A percentile compares a stretch with the other conserved stretches of the same genome.
Conservation (phyloP, 2,329 filamentous ascomycete species). For the Botrytis cinerea region DNA sequence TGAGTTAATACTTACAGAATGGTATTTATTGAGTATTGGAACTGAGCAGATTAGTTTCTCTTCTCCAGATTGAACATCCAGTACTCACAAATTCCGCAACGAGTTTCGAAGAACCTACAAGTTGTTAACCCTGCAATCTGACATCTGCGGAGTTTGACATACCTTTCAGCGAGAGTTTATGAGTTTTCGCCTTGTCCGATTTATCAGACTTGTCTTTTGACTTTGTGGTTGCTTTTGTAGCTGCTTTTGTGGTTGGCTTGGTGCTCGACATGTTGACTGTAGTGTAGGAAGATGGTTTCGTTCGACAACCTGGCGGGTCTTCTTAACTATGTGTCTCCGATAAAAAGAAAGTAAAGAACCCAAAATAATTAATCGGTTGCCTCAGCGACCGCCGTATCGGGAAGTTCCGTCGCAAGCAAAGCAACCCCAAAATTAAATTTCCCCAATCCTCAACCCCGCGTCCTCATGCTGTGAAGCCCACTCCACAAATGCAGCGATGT, state of each 20-base stretch:
- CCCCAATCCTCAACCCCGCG: constrained; percentile 10
- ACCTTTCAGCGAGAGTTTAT: constrained; percentile 90
- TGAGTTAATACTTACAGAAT: constrained; percentile 66
- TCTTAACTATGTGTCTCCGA: background rate
- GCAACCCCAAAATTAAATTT: constrained; percentile 5
- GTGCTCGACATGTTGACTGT: constrained; percentile 11
- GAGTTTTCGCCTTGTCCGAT: constrained; percentile 77
- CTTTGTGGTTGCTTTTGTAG: constrained; percentile 31
- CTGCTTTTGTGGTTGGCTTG: background rate
- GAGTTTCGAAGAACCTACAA: constrained; percentile 71
- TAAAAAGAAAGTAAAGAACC: constrained; percentile 18
- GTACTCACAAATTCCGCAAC: constrained; percentile 88
- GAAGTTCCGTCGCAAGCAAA: constrained; percentile 19
- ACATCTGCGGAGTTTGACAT: constrained; percentile 45
- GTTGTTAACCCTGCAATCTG: constrained; percentile 39
- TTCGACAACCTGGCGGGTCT: constrained; percentile 2
- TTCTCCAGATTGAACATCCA: background rate
- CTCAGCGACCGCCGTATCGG: constrained; percentile 24
- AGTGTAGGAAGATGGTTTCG: background rate
- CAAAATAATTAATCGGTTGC: constrained; percentile 18
- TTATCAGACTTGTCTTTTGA: constrained; percentile 46
- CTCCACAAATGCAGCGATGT: constrained; percentile 43
- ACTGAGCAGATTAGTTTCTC: constrained; percentile 51
- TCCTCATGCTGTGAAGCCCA: constrained; percentile 23
- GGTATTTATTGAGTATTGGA: constrained; percentile 97